Conservation (phyloP, 2,329 filamentous ascomycete species). For the Aspergillus luchuensis region DNA sequence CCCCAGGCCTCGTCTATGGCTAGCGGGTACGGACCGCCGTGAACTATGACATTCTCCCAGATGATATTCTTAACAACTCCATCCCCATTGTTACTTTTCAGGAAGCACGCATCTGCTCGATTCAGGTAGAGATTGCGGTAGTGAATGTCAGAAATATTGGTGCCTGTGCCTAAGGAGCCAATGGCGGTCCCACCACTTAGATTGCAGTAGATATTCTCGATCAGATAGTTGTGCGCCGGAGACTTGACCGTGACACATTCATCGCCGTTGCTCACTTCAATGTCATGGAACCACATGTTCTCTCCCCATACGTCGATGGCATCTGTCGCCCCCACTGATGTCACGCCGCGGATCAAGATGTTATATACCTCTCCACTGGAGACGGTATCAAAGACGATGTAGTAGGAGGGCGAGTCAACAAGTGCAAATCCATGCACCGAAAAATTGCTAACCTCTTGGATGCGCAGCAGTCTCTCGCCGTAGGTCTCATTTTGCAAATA, state of each 20-base stretch:
- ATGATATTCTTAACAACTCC: neutral
- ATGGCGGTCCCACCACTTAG: neutral
- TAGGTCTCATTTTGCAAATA: slow-evolving; percentile 46
- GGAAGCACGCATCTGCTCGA: neutral
- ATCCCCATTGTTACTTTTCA: neutral
- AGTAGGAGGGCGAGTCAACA: slow-evolving; percentile 54
- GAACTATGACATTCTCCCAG: neutral
- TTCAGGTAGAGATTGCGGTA: neutral
- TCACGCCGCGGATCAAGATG: slow-evolving; percentile 55
- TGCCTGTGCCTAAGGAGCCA: neutral
- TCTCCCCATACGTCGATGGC: slow-evolving; percentile 28
- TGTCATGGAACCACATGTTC: slow-evolving; percentile 25
- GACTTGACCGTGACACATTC: slow-evolving; percentile 17
- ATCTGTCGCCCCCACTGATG: slow-evolving; percentile 49
- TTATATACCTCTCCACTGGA: slow-evolving; percentile 58
- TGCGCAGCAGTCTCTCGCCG: slow-evolving; percentile 51
- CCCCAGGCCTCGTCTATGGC: neutral
- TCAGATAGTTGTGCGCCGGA: neutral
- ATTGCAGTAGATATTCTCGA: neutral
- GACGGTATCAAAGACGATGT: slow-evolving; percentile 52
- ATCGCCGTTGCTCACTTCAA: slow-evolving; percentile 25
- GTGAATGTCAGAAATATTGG: neutral
- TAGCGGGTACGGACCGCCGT: neutral
- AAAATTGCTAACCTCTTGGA: slow-evolving; percentile 50
- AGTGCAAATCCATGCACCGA: slow-evolving; percentile 53